Base-by-base conservation (phyloP, 139 green algal genomes). In the Monoraphidium neglectum region DNA sequence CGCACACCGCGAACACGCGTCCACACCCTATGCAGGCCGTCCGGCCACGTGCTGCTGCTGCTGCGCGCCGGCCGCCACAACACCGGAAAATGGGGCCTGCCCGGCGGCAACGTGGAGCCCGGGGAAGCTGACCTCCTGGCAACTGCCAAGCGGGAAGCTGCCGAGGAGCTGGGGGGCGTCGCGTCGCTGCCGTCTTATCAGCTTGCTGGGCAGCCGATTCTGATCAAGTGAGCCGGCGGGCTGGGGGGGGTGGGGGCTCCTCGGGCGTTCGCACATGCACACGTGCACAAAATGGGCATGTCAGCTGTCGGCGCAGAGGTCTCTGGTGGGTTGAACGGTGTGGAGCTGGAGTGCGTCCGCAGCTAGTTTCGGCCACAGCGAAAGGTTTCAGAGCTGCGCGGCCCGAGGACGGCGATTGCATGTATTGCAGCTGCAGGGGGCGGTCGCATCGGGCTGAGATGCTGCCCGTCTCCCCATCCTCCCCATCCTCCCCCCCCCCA, bases 21-120 rank as follows among this genome's bases (percentile, higher is more conserved):
- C 26, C 15, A 35, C 18, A 53, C 43, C 46, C 13, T 51, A 16
- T 63, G 61, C 79, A 88, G 83, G 28, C 86, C 74, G 33, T 46
- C 62, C 0, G 63, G 57, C 26, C 30, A 87, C 43, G 77, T 90
- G 36, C 79, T 92, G 61, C 74, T 93, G 71, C 77, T 94, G 35
- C 62, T 76, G 64, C 62, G 82, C 1, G 77, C 80, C 77, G 86
- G 79, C 71, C 85, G 82, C 56, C 74, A 90, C 82, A 93, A 93
- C 69, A 75, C 83, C 59, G 77, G 85, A 24, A 91, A 79, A 0
- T 94, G 86, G 87, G 90, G 89, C 12, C 68, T 96, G 30, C 91
- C 91, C 32, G 91, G 91, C 3, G 91, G 91, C 59, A 96, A 96
- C 56, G 72, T 77, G 5, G 90, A 96, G 18, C 1, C 38, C 4